Percentiles rank a stretch among this genome's conserved stretches.
Conservation (phyloP, 2,329 filamentous ascomycete species). For the Phyllosticta capitalensis region DNA sequence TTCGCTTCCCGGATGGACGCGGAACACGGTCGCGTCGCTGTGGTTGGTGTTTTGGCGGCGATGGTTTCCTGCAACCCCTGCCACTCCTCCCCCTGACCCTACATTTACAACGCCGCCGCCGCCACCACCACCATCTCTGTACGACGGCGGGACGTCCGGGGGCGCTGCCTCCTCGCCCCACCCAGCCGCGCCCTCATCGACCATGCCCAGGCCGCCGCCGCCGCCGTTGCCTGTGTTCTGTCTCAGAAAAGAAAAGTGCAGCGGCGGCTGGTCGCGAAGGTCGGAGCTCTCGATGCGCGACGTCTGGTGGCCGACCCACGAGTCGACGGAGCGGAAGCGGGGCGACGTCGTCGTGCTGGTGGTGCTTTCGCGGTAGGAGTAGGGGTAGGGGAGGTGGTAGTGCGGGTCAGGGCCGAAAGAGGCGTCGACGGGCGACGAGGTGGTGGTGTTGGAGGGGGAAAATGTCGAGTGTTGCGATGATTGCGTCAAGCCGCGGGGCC, state of each 20-base stretch:
- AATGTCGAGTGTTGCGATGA: slow-evolving; percentile 27
- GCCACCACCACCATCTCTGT: not conserved
- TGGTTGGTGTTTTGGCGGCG: slow-evolving; percentile 1
- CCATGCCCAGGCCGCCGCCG: not conserved
- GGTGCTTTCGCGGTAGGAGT: not conserved
- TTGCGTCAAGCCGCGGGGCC: slow-evolving; percentile 32
- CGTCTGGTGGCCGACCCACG: slow-evolving; percentile 32
- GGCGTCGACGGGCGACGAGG: not conserved
- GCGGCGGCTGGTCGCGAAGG: slow-evolving; percentile 24
- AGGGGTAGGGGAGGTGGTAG: too few species aligned
- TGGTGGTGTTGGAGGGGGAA: slow-evolving; percentile 22
- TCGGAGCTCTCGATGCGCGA: slow-evolving; percentile 27
- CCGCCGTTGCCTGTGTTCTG: slow-evolving; percentile 1
- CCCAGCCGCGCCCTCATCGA: not conserved
- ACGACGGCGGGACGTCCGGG: not conserved
- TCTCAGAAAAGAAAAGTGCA: not conserved
- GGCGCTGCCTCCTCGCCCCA: not conserved
- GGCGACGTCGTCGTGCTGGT: slow-evolving; percentile 27
- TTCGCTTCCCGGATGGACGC: slow-evolving; percentile 30
- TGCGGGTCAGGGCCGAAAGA: not conserved
- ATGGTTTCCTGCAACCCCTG: not conserved
- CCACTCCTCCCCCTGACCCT: not conserved
- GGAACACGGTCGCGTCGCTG: slow-evolving; percentile 28
- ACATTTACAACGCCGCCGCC: not conserved
- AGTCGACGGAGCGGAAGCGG: slow-evolving; percentile 32